phyloP scores from a whole-genome alignment of 2,329 filamentous ascomycete species.

The Camillea tinctor region DNA sequence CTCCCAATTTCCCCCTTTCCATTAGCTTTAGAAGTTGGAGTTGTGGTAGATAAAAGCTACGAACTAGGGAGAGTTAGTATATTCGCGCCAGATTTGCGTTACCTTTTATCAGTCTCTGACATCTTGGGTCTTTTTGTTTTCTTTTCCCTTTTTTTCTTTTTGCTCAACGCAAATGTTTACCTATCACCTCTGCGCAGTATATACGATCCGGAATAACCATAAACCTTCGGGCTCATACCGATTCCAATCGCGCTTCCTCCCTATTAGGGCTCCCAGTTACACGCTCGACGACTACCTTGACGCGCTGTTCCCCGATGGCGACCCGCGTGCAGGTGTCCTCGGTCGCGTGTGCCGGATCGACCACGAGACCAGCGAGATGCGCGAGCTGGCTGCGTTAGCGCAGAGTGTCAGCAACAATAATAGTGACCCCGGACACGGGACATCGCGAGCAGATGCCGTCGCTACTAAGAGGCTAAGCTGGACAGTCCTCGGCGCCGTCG shows the following conservation, averaged over 20 bases:
- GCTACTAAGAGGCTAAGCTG: conserved; percentile 38
- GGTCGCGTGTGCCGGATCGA: conserved; percentile 38
- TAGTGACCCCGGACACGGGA: not conserved
- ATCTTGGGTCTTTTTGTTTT: not conserved
- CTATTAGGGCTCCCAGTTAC: conserved; percentile 15
- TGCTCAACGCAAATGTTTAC: not conserved
- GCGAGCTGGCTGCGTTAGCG: conserved; percentile 40
- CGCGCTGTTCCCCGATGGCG: conserved; percentile 34
- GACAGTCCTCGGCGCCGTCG: conserved; percentile 39
- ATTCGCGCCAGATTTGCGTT: too few species aligned
- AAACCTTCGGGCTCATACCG: not conserved
- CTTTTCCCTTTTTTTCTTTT: too few species aligned
- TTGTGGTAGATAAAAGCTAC: too few species aligned
- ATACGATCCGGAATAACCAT: conserved; percentile 30
- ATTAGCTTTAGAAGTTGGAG: not conserved
- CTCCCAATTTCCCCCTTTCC: not conserved
- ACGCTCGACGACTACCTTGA: conserved; percentile 37
- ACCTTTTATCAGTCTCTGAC: not conserved
- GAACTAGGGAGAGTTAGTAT: too few species aligned
- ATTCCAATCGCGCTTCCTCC: conserved; percentile 14
- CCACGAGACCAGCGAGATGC: conserved; percentile 41
- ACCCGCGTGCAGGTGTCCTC: conserved; percentile 26
- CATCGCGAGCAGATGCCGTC: conserved; percentile 6
- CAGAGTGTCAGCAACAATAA: conserved; percentile 26
- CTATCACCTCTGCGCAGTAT: conserved; percentile 20